Conservation (phyloP, 2,329 filamentous ascomycete species). For the Phaeophleospora eucalypticola region DNA sequence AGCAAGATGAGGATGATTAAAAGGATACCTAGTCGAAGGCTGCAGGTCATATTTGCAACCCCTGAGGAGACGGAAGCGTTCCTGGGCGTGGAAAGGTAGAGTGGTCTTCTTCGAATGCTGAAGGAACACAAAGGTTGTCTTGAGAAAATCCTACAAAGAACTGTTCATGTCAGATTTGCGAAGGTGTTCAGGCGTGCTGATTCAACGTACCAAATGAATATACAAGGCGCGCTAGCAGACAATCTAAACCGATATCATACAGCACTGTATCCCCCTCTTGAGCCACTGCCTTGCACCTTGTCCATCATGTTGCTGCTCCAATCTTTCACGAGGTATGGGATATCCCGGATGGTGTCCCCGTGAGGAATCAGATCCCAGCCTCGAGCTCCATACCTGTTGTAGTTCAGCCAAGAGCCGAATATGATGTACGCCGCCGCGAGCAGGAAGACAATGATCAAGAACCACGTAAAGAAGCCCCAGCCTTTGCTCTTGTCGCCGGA, state of each 20-base stretch:
- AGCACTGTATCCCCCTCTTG: slow-evolving; percentile 88
- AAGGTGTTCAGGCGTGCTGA: too few relatives aligned
- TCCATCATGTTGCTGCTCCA: slow-evolving; percentile 75
- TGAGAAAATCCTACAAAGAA: too few relatives aligned
- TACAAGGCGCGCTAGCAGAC: neutral
- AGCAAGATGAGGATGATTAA: too few relatives aligned
- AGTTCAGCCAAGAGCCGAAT: slow-evolving; percentile 98
- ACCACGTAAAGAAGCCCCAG: slow-evolving; percentile 98
- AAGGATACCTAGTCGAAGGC: too few relatives aligned
- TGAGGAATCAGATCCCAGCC: slow-evolving; percentile 95
- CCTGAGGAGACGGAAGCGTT: too few relatives aligned
- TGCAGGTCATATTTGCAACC: too few relatives aligned
- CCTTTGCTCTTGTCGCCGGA: slow-evolving; percentile 49
- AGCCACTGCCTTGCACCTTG: slow-evolving; percentile 73
- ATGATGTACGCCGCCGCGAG: slow-evolving; percentile 85
- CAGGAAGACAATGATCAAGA: slow-evolving; percentile 85
- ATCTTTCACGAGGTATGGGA: slow-evolving; percentile 89
- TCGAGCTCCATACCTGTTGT: slow-evolving; percentile 90
- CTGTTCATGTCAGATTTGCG: too few relatives aligned
- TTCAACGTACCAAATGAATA: slow-evolving; percentile 4
- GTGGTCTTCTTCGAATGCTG: too few relatives aligned
- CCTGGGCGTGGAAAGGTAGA: too few relatives aligned
- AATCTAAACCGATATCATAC: slow-evolving; percentile 53
- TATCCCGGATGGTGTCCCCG: slow-evolving; percentile 83
- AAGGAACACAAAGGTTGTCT: too few relatives aligned